Evolutionary conservation across 768 basidiomycete species (phyloP), one percentile per base, ranked within the genome.

Genomic region (Phaeotremella skinneri): DNA sequence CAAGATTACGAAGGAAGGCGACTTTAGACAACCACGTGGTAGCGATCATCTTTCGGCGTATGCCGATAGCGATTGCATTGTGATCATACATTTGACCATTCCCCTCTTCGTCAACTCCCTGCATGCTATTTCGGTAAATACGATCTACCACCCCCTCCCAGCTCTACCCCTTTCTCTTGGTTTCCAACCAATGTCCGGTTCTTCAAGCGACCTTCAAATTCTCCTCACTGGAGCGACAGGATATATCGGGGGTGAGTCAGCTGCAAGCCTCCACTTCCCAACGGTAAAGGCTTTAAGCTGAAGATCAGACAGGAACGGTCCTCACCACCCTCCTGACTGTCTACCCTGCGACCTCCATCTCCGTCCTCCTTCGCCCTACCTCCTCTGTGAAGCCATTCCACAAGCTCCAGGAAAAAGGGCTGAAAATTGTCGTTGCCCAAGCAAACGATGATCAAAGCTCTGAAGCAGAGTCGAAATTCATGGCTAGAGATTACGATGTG

Each of bases 281-380:
- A 37, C 17, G n/a, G n/a, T n/a, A n/a, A n/a, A n/a, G n/a, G n/a
- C n/a, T n/a, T n/a, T n/a, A n/a, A n/a, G n/a, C n/a, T n/a, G n/a
- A n/a, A n/a, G n/a, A n/a, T n/a, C n/a, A n/a, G n/a, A n/a, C 43
- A 45, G 43, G 43, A 20, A 45, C 43, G 11, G 21, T 45, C 43
- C 43, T 45, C 7, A 23, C 43, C 11, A 45, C 43, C 43, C 43
- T 45, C 43, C 43, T 45, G 7, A 23, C 13, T 14, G 6, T 21
- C 43, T 13, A 13, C 23, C 21, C 43, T 6, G 13, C 43, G 23
- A 14, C 43, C 13, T 14, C 43, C 7, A 45, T 45, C 13, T 14
- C 43, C 7, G 23, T 45, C 43, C 43, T 45, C 43, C 43, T 45
- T 21, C 43, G 43, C 13, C 23, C 43, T 6, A 9, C 43, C 13